Evolutionary conservation across 179 eudicot genomes (phyloP).

Genomic region (Silene coronaria): DNA sequence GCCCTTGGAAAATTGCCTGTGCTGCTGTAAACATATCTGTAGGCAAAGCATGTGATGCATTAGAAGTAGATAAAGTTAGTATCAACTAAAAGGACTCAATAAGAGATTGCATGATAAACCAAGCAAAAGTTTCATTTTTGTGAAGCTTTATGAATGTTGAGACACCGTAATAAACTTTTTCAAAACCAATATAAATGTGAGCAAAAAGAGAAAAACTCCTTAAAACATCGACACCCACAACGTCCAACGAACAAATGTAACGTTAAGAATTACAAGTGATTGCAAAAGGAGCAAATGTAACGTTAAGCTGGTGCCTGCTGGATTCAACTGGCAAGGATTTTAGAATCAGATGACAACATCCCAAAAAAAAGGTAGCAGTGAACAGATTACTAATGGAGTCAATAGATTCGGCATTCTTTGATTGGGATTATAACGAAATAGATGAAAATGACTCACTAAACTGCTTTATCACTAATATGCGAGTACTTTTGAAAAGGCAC

Average conservation of each 20-base stretch:
- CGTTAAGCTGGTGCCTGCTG: neutral
- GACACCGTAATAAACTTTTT: neutral
- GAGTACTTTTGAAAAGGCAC: neutral
- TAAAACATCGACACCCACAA: neutral
- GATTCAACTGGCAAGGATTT: neutral
- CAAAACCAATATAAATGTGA: neutral
- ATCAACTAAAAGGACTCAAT: neutral
- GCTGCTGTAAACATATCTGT: conserved; percentile 85
- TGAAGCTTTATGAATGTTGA: neutral
- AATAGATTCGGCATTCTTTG: neutral
- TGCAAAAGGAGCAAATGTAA: too few species aligned
- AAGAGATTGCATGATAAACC: neutral
- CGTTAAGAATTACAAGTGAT: neutral
- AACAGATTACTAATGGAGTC: neutral
- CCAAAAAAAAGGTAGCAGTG: neutral
- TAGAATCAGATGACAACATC: neutral
- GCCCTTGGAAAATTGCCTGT: conserved; percentile 65
- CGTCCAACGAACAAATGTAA: conserved; percentile 2
- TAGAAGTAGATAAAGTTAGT: conserved; percentile 7
- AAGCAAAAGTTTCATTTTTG: neutral
- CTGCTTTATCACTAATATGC: neutral
- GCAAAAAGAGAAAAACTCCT: neutral
- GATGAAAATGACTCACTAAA: neutral
- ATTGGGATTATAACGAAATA: neutral
- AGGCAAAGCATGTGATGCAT: conserved; percentile 19